Conservation (phyloP, 2,329 filamentous ascomycete species). For the Alternaria triticimaculans region DNA sequence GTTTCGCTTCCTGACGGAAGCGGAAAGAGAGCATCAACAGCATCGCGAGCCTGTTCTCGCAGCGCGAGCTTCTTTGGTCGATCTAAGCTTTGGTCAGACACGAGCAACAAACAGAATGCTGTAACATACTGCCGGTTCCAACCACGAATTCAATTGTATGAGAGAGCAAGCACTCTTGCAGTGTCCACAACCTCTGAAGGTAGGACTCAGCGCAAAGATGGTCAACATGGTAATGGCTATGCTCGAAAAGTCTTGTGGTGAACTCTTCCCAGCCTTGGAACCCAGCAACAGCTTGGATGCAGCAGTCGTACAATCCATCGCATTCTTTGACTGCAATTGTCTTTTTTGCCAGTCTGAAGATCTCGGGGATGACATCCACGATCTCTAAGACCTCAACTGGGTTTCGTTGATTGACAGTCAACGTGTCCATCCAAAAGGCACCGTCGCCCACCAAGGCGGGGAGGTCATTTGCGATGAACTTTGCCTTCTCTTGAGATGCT, state of each 20-base stretch:
- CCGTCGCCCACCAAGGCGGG: neutral
- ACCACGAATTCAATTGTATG: neutral
- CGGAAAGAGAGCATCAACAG: too few relatives aligned
- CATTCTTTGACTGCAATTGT: neutral
- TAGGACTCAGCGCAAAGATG: neutral
- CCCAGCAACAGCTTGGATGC: neutral
- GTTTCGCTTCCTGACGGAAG: too few relatives aligned
- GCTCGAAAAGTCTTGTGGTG: fast-evolving
- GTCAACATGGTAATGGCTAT: fast-evolving
- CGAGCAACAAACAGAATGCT: neutral
- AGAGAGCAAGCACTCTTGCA: neutral
- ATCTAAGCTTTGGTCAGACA: neutral
- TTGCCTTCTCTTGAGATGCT: neutral
- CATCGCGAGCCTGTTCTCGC: neutral
- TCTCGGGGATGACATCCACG: neutral
- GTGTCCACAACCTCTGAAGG: neutral
- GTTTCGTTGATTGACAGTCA: neutral
- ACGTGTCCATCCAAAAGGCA: neutral
- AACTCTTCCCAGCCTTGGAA: fast-evolving
- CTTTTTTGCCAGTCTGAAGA: neutral
- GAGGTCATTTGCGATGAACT: neutral
- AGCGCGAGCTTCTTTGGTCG: neutral
- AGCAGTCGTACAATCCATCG: neutral
- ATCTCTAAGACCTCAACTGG: neutral
- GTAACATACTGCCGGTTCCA: neutral